These are phyloP conservation scores for Calendula officinalis DNA, from an alignment of 129 eudicot genomes.

Conservation along the genomic window DNA sequence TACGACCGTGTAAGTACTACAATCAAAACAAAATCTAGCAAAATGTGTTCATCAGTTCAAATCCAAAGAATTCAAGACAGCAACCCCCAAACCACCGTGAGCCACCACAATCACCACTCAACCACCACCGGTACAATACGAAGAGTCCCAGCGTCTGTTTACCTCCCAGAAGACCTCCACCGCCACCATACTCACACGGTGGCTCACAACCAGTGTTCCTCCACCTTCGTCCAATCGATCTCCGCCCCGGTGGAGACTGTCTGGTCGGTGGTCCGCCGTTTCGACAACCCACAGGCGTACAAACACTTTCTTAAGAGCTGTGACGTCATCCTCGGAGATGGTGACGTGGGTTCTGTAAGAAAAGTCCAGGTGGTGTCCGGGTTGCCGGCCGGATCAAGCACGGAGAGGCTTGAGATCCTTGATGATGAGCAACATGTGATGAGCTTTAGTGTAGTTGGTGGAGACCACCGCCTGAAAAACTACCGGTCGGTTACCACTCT, in stretches of 20 bases:
- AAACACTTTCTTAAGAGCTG: conserved; percentile 78
- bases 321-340: conserved; percentile 64
- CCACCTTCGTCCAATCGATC: conserved; percentile 53
- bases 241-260: conserved; percentile 61
- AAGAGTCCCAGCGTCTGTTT: conserved; percentile 31
- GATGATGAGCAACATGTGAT: conserved; percentile 74
- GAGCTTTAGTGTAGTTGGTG: conserved; percentile 76
- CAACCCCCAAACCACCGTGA: conserved; percentile 25
- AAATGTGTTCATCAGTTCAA: conserved; percentile 43
- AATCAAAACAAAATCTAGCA: background rate
- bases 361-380: conserved; percentile 84
- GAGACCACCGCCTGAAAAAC: conserved; percentile 74
- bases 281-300: conserved; percentile 76
- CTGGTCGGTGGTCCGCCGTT: conserved; percentile 72
- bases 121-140: conserved; percentile 15
- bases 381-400: conserved; percentile 70
- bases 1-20: background rate
- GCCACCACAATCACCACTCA: conserved; percentile 25
- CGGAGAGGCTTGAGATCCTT: conserved; percentile 74
- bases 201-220: conserved; percentile 62
- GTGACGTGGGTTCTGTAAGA: conserved; percentile 66
- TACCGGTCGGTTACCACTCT: conserved; percentile 77
- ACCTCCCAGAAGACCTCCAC: conserved; percentile 41
- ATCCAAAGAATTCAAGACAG: conserved; percentile 42
- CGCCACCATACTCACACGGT: conserved; percentile 67